phyloP scores from a whole-genome alignment of 73 alveolate genomes.

The Loxodes magnus region DNA sequence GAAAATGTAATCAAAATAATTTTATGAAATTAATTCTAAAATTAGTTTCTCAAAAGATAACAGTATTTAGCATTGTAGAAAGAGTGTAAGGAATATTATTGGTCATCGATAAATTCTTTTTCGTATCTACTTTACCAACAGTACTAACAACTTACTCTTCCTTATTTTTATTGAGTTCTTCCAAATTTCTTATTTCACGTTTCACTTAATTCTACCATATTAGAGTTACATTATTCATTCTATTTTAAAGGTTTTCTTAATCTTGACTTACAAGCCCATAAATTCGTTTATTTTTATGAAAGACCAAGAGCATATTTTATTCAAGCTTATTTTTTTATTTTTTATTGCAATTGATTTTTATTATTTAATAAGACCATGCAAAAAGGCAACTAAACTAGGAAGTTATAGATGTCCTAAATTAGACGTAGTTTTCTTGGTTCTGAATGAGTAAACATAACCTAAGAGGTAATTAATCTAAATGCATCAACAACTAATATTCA shows the following conservation, averaged over 20 bases:
- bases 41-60: too few relatives aligned
- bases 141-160: slow-evolving; percentile 81
- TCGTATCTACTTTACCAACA: slow-evolving; percentile 93
- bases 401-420: slow-evolving; percentile 91
- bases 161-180: slow-evolving; percentile 84
- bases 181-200: slow-evolving; percentile 86
- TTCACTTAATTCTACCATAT: slow-evolving; percentile 52
- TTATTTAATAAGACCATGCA: slow-evolving; percentile 90
- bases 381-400: slow-evolving; percentile 71
- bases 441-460: slow-evolving; percentile 65
- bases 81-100: slow-evolving; percentile 57
- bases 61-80: slow-evolving; percentile 72
- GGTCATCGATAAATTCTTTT: slow-evolving; percentile 72
- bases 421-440: slow-evolving; percentile 99
- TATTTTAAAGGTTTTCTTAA: too few relatives aligned
- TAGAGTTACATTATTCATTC: slow-evolving; percentile 31
- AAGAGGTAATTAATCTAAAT: slow-evolving; percentile 85
- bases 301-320: slow-evolving; percentile 93
- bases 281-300: slow-evolving; percentile 94
- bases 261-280: slow-evolving; percentile 57
- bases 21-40: too few relatives aligned
- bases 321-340: slow-evolving; percentile 97
- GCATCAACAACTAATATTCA: slow-evolving; percentile 99
- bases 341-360: slow-evolving; percentile 95
- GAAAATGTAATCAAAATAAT: too few relatives aligned